Percentiles rank a stretch among this genome's conserved stretches.
These are phyloP conservation scores for Heliosperma pusillum DNA, from an alignment of 148 eudicot species.

Conservation along the genomic window DNA sequence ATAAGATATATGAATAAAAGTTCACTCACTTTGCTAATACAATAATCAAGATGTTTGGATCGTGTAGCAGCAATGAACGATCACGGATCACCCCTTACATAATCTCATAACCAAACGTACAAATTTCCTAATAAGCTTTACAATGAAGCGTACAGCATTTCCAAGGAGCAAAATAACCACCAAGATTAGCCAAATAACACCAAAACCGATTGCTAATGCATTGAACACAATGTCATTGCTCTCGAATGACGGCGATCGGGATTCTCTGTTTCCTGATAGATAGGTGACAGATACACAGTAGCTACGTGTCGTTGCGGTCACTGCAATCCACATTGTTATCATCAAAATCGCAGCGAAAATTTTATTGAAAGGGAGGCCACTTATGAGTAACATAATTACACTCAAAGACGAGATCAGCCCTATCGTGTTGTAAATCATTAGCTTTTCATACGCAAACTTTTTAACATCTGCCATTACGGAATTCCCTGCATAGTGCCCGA, in stretches of 20 bases:
- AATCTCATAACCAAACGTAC: background rate
- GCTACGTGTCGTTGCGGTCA: slow-evolving; percentile 25
- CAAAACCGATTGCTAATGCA: background rate
- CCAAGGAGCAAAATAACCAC: slow-evolving; percentile 13
- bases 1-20: too few relatives aligned
- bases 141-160: background rate
- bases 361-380: slow-evolving; percentile 26
- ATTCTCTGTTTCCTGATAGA: background rate
- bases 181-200: slow-evolving; percentile 3
- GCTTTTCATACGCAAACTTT: background rate
- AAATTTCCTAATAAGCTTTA: background rate
- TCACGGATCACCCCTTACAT: background rate
- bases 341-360: slow-evolving; percentile 20
- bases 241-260: background rate
- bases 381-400: slow-evolving; percentile 27
- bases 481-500: slow-evolving; percentile 17
- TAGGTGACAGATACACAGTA: background rate
- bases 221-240: background rate
- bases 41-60: too few relatives aligned
- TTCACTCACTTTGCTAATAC: too few relatives aligned
- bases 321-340: slow-evolving; percentile 31
- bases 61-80: too few relatives aligned
- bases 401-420: slow-evolving; percentile 25
- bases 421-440: slow-evolving; percentile 8
- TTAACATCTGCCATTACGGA: slow-evolving; percentile 14